These are phyloP conservation scores for Neonectria punicea DNA, from an alignment of 2,329 filamentous ascomycete genomes.

Conservation along the genomic window DNA sequence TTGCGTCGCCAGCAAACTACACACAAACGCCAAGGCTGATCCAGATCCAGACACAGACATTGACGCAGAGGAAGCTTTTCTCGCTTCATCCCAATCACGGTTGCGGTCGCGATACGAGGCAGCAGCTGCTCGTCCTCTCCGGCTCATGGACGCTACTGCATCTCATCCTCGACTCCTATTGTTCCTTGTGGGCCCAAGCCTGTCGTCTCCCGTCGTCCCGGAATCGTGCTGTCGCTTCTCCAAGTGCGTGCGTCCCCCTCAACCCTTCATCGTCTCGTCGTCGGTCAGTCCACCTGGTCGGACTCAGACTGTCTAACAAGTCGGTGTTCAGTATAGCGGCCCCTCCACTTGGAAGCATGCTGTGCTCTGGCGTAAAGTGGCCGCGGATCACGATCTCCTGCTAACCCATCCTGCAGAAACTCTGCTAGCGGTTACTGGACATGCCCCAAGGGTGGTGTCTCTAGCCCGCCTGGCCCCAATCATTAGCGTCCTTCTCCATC, in stretches of 20 bases:
- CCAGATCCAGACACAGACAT: slow-evolving; percentile 13
- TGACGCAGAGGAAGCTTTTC: slow-evolving; percentile 4
- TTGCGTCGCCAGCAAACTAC: slow-evolving; percentile 5
- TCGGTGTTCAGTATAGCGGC: slow-evolving; percentile 1
- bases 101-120: background rate
- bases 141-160: slow-evolving; percentile 30
- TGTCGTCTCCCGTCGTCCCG: slow-evolving; percentile 14
- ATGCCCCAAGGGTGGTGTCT: slow-evolving; percentile 4
- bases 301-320: slow-evolving; percentile 10
- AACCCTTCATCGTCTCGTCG: background rate
- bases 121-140: background rate
- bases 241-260: slow-evolving; percentile 9
- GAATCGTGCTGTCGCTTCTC: slow-evolving; percentile 23
- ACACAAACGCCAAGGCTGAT: slow-evolving; percentile 7
- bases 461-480: background rate
- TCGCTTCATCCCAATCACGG: slow-evolving; percentile 9
- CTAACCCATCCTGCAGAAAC: slow-evolving; percentile 9
- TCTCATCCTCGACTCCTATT: slow-evolving; percentile 36
- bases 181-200: slow-evolving; percentile 22
- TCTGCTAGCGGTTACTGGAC: slow-evolving; percentile 1
- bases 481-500: slow-evolving; percentile 22
- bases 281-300: slow-evolving; percentile 13
- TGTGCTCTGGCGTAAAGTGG: slow-evolving; percentile 5
- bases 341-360: slow-evolving; percentile 7
- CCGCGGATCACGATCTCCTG: slow-evolving; percentile 18